Evolutionary conservation across 495 filamentous ascomycete genomes (phyloP).

Genomic region (Cryomyces antarcticus): DNA sequence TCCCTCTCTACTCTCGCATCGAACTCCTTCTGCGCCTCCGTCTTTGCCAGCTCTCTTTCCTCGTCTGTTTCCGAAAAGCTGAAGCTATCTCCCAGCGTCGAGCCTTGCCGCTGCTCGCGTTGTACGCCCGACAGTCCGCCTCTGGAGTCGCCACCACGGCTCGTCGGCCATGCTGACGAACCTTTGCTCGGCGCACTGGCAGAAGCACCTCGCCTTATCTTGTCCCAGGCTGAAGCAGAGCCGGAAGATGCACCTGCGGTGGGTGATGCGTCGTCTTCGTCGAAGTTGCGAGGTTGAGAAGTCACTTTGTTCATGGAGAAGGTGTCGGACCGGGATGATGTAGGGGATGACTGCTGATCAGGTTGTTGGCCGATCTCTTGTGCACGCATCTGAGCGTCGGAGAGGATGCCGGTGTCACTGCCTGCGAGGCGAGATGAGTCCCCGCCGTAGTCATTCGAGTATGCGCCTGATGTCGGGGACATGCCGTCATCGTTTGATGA

Average conservation of each 20-base stretch:
- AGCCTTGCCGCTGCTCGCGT: not conserved
- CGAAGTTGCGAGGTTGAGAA: not conserved
- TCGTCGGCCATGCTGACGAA: not conserved
- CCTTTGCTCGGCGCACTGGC: not conserved
- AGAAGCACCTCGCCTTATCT: not conserved
- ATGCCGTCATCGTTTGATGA: slow-evolving; percentile 7
- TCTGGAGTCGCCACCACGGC: not conserved
- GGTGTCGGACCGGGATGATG: not conserved
- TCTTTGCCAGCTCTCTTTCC: slow-evolving; percentile 22
- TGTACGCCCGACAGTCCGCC: slow-evolving; percentile 1
- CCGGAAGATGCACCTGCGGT: not conserved
- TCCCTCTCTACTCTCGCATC: slow-evolving; percentile 30
- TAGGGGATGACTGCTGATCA: not conserved
- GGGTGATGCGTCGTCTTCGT: slow-evolving; percentile 1
- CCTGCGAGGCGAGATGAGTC: not conserved
- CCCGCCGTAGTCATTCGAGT: not conserved
- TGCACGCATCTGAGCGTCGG: slow-evolving; percentile 3
- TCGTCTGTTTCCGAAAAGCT: slow-evolving; percentile 20
- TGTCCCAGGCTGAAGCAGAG: slow-evolving; percentile 2
- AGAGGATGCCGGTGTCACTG: slow-evolving; percentile 2
- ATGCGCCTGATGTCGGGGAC: slow-evolving; percentile 7
- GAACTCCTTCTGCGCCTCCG: slow-evolving; percentile 32
- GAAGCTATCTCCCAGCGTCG: slow-evolving; percentile 19
- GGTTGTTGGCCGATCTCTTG: slow-evolving; percentile 1
- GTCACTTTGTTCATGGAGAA: not conserved